A percentile compares a stretch with the other conserved stretches of the same genome.
Evolutionary conservation across 805 yeast genomes (phyloP).

Genomic region (Lipomyces orientalis): DNA sequence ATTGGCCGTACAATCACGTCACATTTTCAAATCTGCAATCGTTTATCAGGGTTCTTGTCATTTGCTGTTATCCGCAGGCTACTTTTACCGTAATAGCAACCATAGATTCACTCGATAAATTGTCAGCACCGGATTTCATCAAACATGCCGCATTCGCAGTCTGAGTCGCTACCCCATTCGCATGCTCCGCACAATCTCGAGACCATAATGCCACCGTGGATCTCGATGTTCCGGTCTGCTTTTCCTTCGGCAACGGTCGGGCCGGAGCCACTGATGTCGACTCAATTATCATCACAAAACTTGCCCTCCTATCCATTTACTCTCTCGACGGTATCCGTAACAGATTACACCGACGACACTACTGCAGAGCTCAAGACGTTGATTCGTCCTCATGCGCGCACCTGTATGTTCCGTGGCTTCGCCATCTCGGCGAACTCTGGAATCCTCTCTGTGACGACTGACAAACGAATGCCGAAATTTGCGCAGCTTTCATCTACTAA

Average conservation of each 20-base stretch:
- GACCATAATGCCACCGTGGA: constrained; percentile 31
- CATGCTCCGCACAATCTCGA: constrained; percentile 25
- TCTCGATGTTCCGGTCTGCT: constrained; percentile 17
- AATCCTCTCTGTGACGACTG: constrained; percentile 32
- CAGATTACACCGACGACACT: constrained; percentile 2
- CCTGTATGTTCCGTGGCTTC: constrained; percentile 36
- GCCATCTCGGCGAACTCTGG: constrained; percentile 33
- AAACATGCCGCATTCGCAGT: neutral
- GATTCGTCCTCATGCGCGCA: constrained; percentile 33
- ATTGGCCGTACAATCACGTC: neutral
- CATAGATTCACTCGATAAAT: neutral
- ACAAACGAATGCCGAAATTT: constrained; percentile 33
- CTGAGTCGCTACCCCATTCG: neutral
- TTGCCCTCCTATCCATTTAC: constrained; percentile 24
- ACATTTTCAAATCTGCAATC: neutral
- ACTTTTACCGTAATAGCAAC: neutral
- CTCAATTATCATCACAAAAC: neutral
- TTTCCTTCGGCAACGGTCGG: constrained; percentile 1
- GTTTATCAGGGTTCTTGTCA: neutral
- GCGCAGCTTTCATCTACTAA: constrained; percentile 18
- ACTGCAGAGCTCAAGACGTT: constrained; percentile 14
- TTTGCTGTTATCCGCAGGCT: neutral
- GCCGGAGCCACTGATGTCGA: neutral
- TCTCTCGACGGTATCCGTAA: constrained; percentile 29
- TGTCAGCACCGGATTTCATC: neutral